Evolutionary conservation across 108 stramenopile species (phyloP).

Genomic region (Cyclotella choctawhatcheeana): DNA sequence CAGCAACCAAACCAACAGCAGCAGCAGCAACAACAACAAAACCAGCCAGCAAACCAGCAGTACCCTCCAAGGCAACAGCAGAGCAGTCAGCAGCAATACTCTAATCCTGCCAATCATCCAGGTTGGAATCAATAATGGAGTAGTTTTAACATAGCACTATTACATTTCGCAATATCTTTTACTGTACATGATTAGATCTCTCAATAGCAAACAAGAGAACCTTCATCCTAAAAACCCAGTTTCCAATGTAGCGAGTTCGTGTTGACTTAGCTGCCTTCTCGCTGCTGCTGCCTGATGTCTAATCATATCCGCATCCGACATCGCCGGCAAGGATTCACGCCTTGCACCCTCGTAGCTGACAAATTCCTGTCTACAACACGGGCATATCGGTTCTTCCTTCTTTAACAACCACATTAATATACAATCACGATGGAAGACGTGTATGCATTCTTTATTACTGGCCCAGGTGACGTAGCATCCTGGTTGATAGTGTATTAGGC

Average conservation of each 20-base stretch:
- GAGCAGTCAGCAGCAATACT: constrained; percentile 16
- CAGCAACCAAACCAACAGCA: constrained; percentile 16
- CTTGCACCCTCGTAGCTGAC: constrained; percentile 37
- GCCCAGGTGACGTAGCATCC: constrained; percentile 76
- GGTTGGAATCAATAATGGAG: constrained; percentile 51
- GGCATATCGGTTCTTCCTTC: constrained; percentile 65
- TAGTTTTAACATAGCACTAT: too few species aligned
- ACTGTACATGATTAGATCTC: too few species aligned
- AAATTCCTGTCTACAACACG: constrained; percentile 85
- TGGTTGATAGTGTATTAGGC: constrained; percentile 63
- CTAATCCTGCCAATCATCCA: constrained; percentile 41
- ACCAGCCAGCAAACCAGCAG: constrained; percentile 1
- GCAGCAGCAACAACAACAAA: constrained; percentile 15
- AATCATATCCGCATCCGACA: too few species aligned
- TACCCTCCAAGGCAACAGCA: constrained; percentile 34
- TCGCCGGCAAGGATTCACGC: too few species aligned
- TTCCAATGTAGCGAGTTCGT: too few species aligned
- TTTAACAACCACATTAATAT: constrained; percentile 76
- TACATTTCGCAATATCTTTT: too few species aligned
- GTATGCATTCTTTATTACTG: constrained; percentile 67
- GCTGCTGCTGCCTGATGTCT: too few species aligned
- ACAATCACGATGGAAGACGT: constrained; percentile 81
- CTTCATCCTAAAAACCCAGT: too few species aligned
- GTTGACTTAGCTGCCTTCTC: too few species aligned
- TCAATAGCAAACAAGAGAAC: too few species aligned